phyloP scores from a whole-genome alignment of 1,284 basidiomycete species.

The Apiotrichum veenhuisii region DNA sequence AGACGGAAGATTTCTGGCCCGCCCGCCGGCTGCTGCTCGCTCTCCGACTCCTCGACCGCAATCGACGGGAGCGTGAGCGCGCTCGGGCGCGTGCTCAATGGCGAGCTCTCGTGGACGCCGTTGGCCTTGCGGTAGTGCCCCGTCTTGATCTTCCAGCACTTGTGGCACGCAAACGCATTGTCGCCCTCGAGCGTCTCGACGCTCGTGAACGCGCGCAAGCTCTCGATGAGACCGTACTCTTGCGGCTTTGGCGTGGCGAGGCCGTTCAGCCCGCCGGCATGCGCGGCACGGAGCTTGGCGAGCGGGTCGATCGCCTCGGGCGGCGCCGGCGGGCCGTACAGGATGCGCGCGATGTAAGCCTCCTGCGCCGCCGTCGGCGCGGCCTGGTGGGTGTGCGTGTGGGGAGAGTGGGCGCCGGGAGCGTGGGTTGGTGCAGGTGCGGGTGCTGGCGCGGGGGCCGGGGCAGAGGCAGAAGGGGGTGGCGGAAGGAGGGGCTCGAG shows the following conservation, averaged over 20 bases:
- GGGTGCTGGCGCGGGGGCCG: not conserved
- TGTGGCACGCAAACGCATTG: constrained; percentile 85
- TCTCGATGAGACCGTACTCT: constrained; percentile 53
- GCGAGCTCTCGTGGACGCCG: not conserved
- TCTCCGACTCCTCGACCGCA: constrained; percentile 4
- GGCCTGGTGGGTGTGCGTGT: constrained; percentile 18
- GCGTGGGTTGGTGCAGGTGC: not conserved
- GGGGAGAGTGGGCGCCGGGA: not conserved
- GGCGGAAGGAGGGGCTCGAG: not conserved
- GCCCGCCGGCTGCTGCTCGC: not conserved
- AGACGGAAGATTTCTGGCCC: not conserved
- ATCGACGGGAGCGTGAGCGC: constrained; percentile 13
- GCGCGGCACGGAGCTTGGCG: constrained; percentile 37
- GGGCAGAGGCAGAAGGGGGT: not conserved
- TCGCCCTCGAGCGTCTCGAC: constrained; percentile 89
- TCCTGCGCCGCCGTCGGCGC: constrained; percentile 46
- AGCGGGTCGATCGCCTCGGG: constrained; percentile 32
- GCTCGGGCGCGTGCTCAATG: not conserved
- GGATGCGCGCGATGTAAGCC: constrained; percentile 50
- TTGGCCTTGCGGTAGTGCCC: constrained; percentile 27
- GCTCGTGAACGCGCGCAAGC: constrained; percentile 76
- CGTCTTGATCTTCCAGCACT: constrained; percentile 73
- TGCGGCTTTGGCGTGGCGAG: constrained; percentile 3
- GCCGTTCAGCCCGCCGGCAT: constrained; percentile 22
- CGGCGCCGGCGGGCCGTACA: constrained; percentile 32